These are phyloP conservation scores for Paramecium caudatum DNA, from an alignment of 73 alveolate species.

Conservation along the genomic window DNA sequence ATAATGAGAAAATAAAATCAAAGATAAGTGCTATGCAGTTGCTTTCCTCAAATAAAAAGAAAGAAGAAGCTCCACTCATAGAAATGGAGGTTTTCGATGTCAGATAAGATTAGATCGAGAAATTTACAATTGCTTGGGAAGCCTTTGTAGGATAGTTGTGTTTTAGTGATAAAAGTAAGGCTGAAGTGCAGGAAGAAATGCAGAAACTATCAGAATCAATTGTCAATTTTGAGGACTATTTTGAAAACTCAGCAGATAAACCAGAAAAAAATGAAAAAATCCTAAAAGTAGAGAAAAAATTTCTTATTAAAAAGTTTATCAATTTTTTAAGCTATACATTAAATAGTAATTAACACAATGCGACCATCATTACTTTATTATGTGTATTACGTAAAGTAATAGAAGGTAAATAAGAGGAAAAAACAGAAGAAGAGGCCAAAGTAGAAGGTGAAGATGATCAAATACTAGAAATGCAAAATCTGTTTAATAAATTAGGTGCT, in stretches of 20 bases:
- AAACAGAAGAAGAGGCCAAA: slow-evolving; percentile 39
- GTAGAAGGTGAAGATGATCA: slow-evolving; percentile 47
- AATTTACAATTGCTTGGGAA: slow-evolving; percentile 40
- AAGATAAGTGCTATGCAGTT: neutral
- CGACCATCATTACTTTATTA: slow-evolving; percentile 49
- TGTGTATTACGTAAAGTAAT: slow-evolving; percentile 66
- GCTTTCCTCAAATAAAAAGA: neutral
- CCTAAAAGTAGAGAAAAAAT: slow-evolving; percentile 29
- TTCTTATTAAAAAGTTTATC: slow-evolving; percentile 60
- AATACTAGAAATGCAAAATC: slow-evolving; percentile 73
- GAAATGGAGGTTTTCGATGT: slow-evolving; percentile 42
- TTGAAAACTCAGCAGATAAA: neutral
- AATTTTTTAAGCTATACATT: slow-evolving; percentile 67
- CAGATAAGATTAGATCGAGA: slow-evolving; percentile 16
- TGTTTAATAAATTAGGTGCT: slow-evolving; percentile 75
- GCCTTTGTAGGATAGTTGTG: slow-evolving; percentile 1
- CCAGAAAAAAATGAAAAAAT: slow-evolving; percentile 15
- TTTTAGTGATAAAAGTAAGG: slow-evolving; percentile 31
- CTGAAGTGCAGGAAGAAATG: neutral
- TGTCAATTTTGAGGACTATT: neutral
- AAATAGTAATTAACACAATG: slow-evolving; percentile 49
- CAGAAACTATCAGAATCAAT: neutral
- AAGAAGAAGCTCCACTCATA: neutral
- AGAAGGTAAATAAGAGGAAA: slow-evolving; percentile 51
- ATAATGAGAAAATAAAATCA: neutral